Base-by-base conservation (phyloP, 139 green algal genomes). In the Desmodesmus armatus region DNA sequence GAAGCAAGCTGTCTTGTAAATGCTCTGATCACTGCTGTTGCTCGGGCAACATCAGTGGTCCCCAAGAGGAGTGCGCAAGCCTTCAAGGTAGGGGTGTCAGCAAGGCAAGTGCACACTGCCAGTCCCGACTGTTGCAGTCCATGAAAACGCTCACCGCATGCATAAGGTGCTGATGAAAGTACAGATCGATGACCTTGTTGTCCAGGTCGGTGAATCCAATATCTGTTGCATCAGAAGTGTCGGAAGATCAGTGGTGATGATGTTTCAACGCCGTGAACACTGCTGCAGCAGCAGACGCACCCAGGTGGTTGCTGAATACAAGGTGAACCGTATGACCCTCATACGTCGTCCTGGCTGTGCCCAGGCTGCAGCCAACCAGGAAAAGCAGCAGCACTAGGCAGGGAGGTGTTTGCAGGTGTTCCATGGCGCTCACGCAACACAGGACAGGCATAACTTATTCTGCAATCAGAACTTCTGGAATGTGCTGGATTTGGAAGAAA, bases 231-330 rank as follows among this genome's bases (percentile, higher is more conserved):
- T 29, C 44, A 78, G 51, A 17, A 58, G 7, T 25, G 19, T 35
- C 31, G 21, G 4, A 69, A 33, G 25, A 69, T 35, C 5, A 15
- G 25, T n/a, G 2, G 60, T n/a, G 60, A 69, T 35, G 33, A 35
- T 3, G 17, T 65, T 44, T 53, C 47, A 9, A n/a, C 51, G 51
- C 21, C 21, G 27, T 11, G 4, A 47, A 13, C 44, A 40, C 29
- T 41, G 35, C 35, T 60, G 79, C 44, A 78, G 35, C 23, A 2
- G 44, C 0, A 84, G 58, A 5, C 9, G 72, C 72, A 31, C 33
- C 89, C 83, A 94, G 82, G 39, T 95, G 92, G 60, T 89, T 93
- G 44, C 73, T 85, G 70, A 94, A 95, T 0, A 95, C 60, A 0
- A 94, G 29, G 33, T 93, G 90, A 17, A 95, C 89, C 1, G 82